Conservation (phyloP, 176 grass and related monocot species). For the Phoenix roebelenii region DNA sequence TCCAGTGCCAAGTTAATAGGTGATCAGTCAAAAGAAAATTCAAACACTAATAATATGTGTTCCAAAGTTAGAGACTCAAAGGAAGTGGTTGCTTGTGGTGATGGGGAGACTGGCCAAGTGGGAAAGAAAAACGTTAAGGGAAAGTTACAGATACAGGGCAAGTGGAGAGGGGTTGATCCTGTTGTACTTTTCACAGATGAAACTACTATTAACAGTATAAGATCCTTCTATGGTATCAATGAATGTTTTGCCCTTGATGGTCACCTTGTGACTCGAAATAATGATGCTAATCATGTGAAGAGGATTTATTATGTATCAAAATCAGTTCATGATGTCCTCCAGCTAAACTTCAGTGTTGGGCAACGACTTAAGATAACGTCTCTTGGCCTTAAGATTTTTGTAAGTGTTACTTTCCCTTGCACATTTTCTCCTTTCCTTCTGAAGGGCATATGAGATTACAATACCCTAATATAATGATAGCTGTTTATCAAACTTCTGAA, state of each 20-base stretch:
- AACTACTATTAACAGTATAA: slow-evolving; percentile 57
- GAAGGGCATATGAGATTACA: too few species aligned
- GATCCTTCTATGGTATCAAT: slow-evolving; percentile 70
- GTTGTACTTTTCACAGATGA: slow-evolving; percentile 88
- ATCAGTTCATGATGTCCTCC: slow-evolving; percentile 61
- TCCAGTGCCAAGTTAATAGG: slow-evolving; percentile 24
- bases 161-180: slow-evolving; percentile 92
- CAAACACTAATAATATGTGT: slow-evolving; percentile 14
- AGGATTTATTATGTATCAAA: slow-evolving; percentile 95
- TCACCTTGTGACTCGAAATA: slow-evolving; percentile 80
- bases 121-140: slow-evolving; percentile 27
- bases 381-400: slow-evolving; percentile 92
- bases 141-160: slow-evolving; percentile 31
- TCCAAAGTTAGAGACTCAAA: slow-evolving; percentile 24
- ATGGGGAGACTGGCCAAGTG: slow-evolving; percentile 5
- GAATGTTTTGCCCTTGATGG: slow-evolving; percentile 69
- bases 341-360: slow-evolving; percentile 74
- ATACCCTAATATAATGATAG: too few species aligned
- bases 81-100: slow-evolving; percentile 23
- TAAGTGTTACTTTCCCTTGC: slow-evolving; percentile 30
- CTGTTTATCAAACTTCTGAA: too few species aligned
- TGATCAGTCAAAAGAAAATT: slow-evolving; percentile 26
- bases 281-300: slow-evolving; percentile 71
- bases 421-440: too few species aligned
- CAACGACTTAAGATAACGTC: slow-evolving; percentile 84